These are phyloP conservation scores for Kalmusia sp. DNA, from an alignment of 2,329 filamentous ascomycete species.

Conservation along the genomic window DNA sequence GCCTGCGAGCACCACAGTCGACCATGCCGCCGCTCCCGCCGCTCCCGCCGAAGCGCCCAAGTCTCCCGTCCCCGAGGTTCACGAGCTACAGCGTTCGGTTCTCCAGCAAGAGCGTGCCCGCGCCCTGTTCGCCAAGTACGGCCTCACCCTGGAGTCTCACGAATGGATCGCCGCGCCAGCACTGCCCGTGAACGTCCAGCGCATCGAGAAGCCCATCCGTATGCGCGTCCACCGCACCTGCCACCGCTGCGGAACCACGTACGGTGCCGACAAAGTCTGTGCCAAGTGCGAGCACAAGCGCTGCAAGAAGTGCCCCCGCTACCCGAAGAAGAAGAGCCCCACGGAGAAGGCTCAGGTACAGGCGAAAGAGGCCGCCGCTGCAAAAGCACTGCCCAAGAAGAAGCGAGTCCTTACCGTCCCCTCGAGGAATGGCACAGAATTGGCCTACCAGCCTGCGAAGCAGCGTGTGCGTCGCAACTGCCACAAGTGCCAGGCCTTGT, in stretches of 20 bases:
- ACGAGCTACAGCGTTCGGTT: slow-evolving; percentile 37
- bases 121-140: slow-evolving; percentile 52
- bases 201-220: slow-evolving; percentile 77
- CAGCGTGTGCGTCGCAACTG: slow-evolving; percentile 79
- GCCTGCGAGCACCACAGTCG: slow-evolving; percentile 9
- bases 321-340: slow-evolving; percentile 69
- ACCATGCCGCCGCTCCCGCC: slow-evolving; percentile 13
- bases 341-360: slow-evolving; percentile 41
- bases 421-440: slow-evolving; percentile 70
- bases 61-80: slow-evolving; percentile 1
- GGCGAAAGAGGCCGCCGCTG: slow-evolving; percentile 47
- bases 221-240: slow-evolving; percentile 82
- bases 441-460: slow-evolving; percentile 73
- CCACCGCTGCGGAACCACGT: slow-evolving; percentile 79
- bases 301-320: slow-evolving; percentile 80
- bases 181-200: slow-evolving; percentile 47
- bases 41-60: slow-evolving; percentile 15
- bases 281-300: slow-evolving; percentile 77
- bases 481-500: slow-evolving; percentile 74
- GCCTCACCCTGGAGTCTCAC: slow-evolving; percentile 49
- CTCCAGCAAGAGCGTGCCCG: slow-evolving; percentile 49
- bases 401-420: slow-evolving; percentile 67
- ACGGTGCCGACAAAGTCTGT: slow-evolving; percentile 77
- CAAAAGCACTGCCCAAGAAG: slow-evolving; percentile 51
- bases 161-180: slow-evolving; percentile 41